Evolutionary conservation across 768 basidiomycete species (phyloP).

Genomic region (Russula olivacea): DNA sequence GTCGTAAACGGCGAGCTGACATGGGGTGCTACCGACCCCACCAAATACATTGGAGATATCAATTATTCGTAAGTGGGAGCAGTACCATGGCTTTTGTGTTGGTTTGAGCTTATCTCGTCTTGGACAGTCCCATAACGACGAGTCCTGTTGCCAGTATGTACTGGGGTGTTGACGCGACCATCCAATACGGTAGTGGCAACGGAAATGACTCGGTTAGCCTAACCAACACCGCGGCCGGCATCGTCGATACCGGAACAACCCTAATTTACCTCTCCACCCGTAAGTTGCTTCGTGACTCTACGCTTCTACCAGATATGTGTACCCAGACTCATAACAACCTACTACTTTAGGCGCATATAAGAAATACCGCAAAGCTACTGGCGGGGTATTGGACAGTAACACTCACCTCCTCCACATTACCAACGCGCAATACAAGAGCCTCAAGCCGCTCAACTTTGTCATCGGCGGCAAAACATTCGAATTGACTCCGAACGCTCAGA

Average conservation of each 20-base stretch:
- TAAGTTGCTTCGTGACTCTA: constrained; percentile 17
- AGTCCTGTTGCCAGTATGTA: constrained; percentile 31
- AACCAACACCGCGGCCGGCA: constrained; percentile 29
- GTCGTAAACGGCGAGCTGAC: constrained; percentile 35
- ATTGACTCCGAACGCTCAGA: constrained; percentile 41
- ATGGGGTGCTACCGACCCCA: constrained; percentile 31
- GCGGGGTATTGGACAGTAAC: constrained; percentile 29
- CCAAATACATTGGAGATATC: constrained; percentile 33
- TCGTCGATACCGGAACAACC: constrained; percentile 37
- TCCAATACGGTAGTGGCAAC: constrained; percentile 28
- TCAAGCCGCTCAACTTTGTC: constrained; percentile 33
- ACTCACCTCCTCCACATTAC: constrained; percentile 30
- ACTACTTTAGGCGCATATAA: constrained; percentile 29
- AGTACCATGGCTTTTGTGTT: not conserved
- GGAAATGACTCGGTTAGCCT: constrained; percentile 19
- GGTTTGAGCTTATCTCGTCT: not conserved
- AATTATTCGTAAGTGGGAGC: constrained; percentile 28
- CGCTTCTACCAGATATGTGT: not conserved
- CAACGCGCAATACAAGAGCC: constrained; percentile 28
- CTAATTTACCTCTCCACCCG: constrained; percentile 32
- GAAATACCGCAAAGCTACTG: constrained; percentile 31
- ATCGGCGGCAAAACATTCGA: constrained; percentile 34
- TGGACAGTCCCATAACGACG: constrained; percentile 30
- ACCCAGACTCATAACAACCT: constrained; percentile 17
- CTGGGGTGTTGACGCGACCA: constrained; percentile 35